A percentile compares a stretch with the other conserved stretches of the same genome.
phyloP scores from a whole-genome alignment of 495 filamentous ascomycete genomes.

The Hypoxylon trugodes region DNA sequence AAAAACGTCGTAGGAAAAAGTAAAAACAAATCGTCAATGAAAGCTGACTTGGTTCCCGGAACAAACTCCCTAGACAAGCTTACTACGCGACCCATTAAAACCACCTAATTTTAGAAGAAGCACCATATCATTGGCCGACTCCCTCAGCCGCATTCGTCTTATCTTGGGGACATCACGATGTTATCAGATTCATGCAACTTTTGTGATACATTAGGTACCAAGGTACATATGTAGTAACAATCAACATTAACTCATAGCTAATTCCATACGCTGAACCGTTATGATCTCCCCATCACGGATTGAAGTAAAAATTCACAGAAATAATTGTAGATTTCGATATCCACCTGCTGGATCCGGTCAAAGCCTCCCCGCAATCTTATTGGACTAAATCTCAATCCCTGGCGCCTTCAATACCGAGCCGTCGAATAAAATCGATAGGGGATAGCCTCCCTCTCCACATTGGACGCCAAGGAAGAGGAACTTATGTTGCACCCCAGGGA shows the following conservation, averaged over 20 bases:
- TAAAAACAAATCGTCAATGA: too few relatives aligned
- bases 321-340: constrained; percentile 10
- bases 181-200: too few relatives aligned
- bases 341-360: constrained; percentile 30
- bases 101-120: constrained; percentile 22
- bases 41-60: neutral
- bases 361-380: constrained; percentile 4
- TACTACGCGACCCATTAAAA: neutral
- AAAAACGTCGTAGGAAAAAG: too few relatives aligned
- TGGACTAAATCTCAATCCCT: constrained; percentile 14
- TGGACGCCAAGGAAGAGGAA: neutral
- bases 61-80: neutral
- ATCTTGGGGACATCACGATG: too few relatives aligned
- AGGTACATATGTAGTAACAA: neutral
- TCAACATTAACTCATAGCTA: too few relatives aligned
- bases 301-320: too few relatives aligned
- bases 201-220: too few relatives aligned
- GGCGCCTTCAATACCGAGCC: constrained; percentile 9
- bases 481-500: constrained; percentile 22
- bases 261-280: neutral
- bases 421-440: constrained; percentile 11
- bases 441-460: constrained; percentile 9
- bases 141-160: constrained; percentile 4
- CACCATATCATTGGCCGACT: neutral
- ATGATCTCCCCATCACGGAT: too few relatives aligned